phyloP scores from a whole-genome alignment of 106 monocot genomes.

The Vanilla planifolia region DNA sequence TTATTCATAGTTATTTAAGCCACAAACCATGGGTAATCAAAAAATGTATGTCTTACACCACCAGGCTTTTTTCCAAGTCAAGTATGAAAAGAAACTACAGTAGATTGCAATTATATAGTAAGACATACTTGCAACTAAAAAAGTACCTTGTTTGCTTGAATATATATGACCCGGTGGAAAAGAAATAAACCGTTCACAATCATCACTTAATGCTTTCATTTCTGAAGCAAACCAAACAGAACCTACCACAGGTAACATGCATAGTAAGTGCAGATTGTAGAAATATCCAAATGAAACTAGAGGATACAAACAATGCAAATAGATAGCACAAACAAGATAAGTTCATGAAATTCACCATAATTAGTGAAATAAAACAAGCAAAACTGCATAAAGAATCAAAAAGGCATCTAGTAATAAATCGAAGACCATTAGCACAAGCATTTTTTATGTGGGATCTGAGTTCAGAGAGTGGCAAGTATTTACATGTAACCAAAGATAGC shows the following conservation, averaged over 20 bases:
- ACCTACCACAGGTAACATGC: constrained; percentile 24
- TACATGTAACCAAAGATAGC: no score
- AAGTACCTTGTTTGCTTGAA: constrained; percentile 55
- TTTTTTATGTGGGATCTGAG: no score
- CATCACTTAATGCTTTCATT: constrained; percentile 76
- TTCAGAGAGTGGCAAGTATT: no score
- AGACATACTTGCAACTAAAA: not conserved
- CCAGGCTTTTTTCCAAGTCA: not conserved
- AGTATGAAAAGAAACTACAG: constrained; percentile 1
- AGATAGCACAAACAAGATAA: not conserved
- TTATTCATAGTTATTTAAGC: not conserved
- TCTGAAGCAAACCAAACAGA: constrained; percentile 76
- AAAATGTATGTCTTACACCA: not conserved
- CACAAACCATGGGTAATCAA: not conserved
- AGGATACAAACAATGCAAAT: not conserved
- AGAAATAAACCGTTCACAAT: constrained; percentile 36
- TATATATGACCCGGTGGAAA: constrained; percentile 41
- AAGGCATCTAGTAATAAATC: no score
- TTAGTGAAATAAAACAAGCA: no score
- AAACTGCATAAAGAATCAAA: no score
- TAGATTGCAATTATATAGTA: not conserved
- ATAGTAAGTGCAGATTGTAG: not conserved
- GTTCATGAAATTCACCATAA: no score
- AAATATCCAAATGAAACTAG: not conserved
- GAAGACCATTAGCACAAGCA: no score